These are phyloP conservation scores for Immersiella caudata DNA, from an alignment of 495 filamentous ascomycete species.

Conservation along the genomic window DNA sequence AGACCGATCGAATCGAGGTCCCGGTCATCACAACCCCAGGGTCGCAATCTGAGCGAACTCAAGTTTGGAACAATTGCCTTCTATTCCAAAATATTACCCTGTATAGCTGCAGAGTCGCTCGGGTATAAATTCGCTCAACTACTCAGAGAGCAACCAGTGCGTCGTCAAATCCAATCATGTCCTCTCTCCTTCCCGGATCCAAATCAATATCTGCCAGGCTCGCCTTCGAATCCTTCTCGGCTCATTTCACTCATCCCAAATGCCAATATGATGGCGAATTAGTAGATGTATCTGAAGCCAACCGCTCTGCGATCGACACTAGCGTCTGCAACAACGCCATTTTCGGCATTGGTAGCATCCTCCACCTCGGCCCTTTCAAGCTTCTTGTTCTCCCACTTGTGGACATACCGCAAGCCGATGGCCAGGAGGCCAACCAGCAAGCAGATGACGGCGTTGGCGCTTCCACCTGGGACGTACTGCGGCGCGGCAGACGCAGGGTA, in stretches of 20 bases:
- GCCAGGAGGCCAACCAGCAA: conserved; percentile 45
- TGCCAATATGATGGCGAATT: neutral
- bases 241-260: neutral
- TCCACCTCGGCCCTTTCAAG: conserved; percentile 46
- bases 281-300: conserved; percentile 30
- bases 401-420: conserved; percentile 45
- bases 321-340: conserved; percentile 2
- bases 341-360: conserved; percentile 27
- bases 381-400: conserved; percentile 54
- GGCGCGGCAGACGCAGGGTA: conserved; percentile 55
- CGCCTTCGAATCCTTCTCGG: neutral
- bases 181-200: neutral
- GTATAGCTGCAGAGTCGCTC: no score
- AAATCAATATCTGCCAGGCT: no score
- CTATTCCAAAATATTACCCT: no score
- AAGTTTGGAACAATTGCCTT: no score
- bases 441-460: conserved; percentile 53
- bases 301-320: conserved; percentile 17
- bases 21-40: no score
- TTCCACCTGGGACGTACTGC: conserved; percentile 50
- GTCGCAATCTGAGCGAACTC: no score
- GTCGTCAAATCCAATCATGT: neutral
- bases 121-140: neutral
- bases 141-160: neutral
- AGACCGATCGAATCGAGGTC: no score